A percentile compares a stretch with the other conserved stretches of the same genome.
Evolutionary conservation across 2,329 filamentous ascomycete genomes (phyloP).

Genomic region (Aspergillus pseudoterreus): DNA sequence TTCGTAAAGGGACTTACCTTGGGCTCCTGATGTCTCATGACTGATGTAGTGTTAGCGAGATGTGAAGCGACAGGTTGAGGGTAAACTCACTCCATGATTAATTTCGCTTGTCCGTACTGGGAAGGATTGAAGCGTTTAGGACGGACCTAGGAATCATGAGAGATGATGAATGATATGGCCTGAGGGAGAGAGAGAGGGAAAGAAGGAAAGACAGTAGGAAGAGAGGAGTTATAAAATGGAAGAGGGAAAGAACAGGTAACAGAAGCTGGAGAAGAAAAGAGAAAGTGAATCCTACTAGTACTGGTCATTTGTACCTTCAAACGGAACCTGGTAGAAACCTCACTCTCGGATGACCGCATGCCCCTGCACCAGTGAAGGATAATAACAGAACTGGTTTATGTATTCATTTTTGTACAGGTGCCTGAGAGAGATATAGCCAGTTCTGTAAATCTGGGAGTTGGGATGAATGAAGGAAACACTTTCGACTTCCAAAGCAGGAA

Average conservation of each 20-base stretch:
- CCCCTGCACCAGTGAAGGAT: no score
- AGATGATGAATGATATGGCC: not conserved
- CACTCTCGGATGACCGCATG: not conserved
- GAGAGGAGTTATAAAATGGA: not conserved
- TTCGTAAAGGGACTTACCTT: conserved; percentile 14
- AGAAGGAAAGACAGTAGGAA: not conserved
- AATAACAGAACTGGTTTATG: not conserved
- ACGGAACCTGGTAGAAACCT: not conserved
- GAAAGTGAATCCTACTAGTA: not conserved
- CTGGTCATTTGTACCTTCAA: no score
- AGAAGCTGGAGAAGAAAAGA: not conserved
- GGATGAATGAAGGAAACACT: not conserved
- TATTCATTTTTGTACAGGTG: no score
- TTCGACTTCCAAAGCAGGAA: not conserved
- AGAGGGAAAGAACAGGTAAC: not conserved
- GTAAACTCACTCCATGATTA: conserved; percentile 14
- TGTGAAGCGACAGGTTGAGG: not conserved
- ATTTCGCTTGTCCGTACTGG: not conserved
- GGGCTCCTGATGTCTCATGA: conserved; percentile 19
- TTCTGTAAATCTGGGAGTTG: no score
- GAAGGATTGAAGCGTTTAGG: not conserved
- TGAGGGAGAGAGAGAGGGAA: not conserved
- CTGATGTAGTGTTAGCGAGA: conserved; percentile 5
- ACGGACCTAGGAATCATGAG: no score
- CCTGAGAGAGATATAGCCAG: no score